Base-by-base conservation (phyloP, 352 stramenopile species). In the Plasmopara viticola region DNA sequence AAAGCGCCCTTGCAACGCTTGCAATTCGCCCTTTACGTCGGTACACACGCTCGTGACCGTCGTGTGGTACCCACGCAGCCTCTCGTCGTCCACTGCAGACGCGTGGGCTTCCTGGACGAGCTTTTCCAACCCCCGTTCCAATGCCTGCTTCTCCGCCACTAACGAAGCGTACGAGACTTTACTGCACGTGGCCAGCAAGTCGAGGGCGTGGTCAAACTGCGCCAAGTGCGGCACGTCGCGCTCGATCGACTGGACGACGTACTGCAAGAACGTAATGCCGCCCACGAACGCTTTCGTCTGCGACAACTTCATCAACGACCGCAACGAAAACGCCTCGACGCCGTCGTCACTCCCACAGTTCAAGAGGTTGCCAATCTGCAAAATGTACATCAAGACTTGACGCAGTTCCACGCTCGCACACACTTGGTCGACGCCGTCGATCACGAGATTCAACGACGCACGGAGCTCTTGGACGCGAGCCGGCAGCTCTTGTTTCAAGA, bases 401-500 rank as follows among this genome's bases (percentile, higher is more conserved):
- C 77, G 79, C 30, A 93, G 68, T 33, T 72, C 77, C 31, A 64
- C 52, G 50, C 80, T 90, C 31, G 72, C 84, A 58, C 79, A 90
- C 30, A 89, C 80, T 72, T 94, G 83, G 29, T 90, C 70, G 42
- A 90, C 73, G 15, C 80, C 74, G 37, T 75, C 70, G 28, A 84
- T 87, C n/a, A 94, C 75, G 13, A 94, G 61, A 14, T 78, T 68
- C 53, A 94, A 70, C 13, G 78, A 90, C 51, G 86, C 74, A 6
- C 68, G 78, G 34, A 94, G 57, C 45, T 90, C 83, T n/a, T 88
- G 74, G 33, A 81, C 64, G 2, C 83, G 80, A 9, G 70, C 78
- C 5, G 73, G 78, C 33, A 94, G 91, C 53, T 94, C 80, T 44
- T 94, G 83, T 60, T 90, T 91, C 58, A 89, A 91, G 38, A 94